Base-by-base conservation (phyloP, 768 basidiomycete genomes). In the Suillus brevipes region DNA sequence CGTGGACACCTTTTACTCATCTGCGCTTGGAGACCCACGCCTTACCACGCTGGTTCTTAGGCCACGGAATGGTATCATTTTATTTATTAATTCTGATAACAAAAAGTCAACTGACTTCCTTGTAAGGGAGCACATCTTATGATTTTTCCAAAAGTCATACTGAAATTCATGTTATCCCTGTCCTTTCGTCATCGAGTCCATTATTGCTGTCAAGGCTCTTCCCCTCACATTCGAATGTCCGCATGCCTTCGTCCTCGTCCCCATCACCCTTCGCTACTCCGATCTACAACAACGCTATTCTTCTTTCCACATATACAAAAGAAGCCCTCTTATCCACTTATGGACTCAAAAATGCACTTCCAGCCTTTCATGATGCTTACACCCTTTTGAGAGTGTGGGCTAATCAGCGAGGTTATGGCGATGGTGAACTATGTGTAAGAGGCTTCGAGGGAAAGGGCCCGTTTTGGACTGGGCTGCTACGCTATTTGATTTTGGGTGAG, bases 381-480 rank as follows among this genome's bases (percentile, higher is more conserved):
- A 82, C 90, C 0, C 81, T 98, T 1, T 84, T 98, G 18, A 85
- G 94, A 12, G 84, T 96, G 18, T 99, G 97, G 97, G 93, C 92
- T 1, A 87, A 89, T 59, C 91, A 95, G 69, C 83, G 95, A 49
- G 94, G 94, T 0, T 95, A 89, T 68, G 83, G 86, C 3, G 82
- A 83, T 66, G 86, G 89, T 13, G 74, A 77, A 49, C 71, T 85
- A 66, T 89, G 86, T 69, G 79, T 92, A 4, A 80, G 83, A 18
- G 92, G 92, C 18, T 95, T 89, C 71, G 90, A 87, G 70, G 83
- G 83, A 8, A 79, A 82, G 28, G 91, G 91, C 1, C 72, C 81
- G 5, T 90, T 83, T 84, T 95, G 93, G 93, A 77, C 78, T 53
- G 84, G 83, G 0, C 67, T 94, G 1, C 74, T 94, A 31, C 85